Evolutionary conservation across 108 stramenopile genomes (phyloP).

Genomic region (Nitzschia palea): DNA sequence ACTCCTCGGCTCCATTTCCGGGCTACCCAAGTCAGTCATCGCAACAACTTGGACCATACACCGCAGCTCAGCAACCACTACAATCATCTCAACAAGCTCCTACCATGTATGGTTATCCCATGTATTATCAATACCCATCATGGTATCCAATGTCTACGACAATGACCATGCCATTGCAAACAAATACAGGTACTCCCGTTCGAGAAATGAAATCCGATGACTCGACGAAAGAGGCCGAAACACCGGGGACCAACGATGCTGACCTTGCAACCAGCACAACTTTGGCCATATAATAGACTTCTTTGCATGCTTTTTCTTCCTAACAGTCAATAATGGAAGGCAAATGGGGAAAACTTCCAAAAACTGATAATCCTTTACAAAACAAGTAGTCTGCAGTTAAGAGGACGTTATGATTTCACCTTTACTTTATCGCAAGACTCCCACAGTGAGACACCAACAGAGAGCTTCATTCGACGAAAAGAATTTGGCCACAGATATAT

Average conservation of each 20-base stretch:
- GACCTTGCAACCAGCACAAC: no score
- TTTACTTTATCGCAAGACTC: conserved; percentile 18
- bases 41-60: conserved; percentile 17
- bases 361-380: no score
- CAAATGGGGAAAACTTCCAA: no score
- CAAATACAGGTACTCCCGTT: no score
- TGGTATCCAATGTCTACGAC: background rate
- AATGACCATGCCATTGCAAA: background rate
- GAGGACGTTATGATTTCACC: no score
- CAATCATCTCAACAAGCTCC: background rate
- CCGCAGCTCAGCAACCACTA: conserved; percentile 16
- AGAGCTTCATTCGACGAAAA: conserved; percentile 8
- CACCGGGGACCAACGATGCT: no score
- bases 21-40: background rate
- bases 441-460: conserved; percentile 20
- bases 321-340: no score
- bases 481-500: background rate
- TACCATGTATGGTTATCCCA: conserved; percentile 1
- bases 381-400: no score
- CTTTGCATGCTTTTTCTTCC: no score
- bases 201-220: no score
- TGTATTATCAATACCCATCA: background rate
- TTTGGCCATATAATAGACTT: no score
- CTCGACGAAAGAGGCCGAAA: no score
- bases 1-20: background rate